Conservation (phyloP, 169 alveolate genomes). For the Cryptosporidium parvum region DNA sequence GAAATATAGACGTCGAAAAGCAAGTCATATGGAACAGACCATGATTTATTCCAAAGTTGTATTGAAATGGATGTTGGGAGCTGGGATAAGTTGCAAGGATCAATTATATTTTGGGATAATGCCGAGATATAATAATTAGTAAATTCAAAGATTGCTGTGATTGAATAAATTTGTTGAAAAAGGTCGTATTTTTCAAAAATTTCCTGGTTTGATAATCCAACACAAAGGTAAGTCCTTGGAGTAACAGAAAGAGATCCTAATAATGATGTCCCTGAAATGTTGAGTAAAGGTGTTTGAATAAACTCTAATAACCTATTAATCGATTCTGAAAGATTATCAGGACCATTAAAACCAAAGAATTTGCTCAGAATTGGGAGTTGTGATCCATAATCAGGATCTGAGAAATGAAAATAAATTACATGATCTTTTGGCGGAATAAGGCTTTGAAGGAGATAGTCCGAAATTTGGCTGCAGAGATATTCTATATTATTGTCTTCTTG, state of each 20-base stretch:
- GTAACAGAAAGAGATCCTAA: constrained; percentile 42
- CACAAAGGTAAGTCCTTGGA: constrained; percentile 22
- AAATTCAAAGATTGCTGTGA: constrained; percentile 58
- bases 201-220: constrained; percentile 35
- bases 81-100: background rate
- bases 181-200: constrained; percentile 48
- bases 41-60: constrained; percentile 26
- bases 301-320: constrained; percentile 29
- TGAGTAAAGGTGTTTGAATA: constrained; percentile 32
- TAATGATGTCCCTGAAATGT: constrained; percentile 21
- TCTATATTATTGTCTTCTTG: constrained; percentile 1
- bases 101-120: background rate
- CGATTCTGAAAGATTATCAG: constrained; percentile 18
- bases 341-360: constrained; percentile 25
- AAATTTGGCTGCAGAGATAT: constrained; percentile 26
- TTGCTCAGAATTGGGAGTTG: constrained; percentile 28
- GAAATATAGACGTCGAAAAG: constrained; percentile 50
- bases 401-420: background rate
- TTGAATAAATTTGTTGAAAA: constrained; percentile 61
- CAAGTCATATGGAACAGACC: constrained; percentile 53
- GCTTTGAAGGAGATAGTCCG: constrained; percentile 60
- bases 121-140: background rate
- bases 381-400: background rate
- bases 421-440: constrained; percentile 51
- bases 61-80: constrained; percentile 20